phyloP scores from a whole-genome alignment of 495 filamentous ascomycete species.

The Talaromyces borbonicus region DNA sequence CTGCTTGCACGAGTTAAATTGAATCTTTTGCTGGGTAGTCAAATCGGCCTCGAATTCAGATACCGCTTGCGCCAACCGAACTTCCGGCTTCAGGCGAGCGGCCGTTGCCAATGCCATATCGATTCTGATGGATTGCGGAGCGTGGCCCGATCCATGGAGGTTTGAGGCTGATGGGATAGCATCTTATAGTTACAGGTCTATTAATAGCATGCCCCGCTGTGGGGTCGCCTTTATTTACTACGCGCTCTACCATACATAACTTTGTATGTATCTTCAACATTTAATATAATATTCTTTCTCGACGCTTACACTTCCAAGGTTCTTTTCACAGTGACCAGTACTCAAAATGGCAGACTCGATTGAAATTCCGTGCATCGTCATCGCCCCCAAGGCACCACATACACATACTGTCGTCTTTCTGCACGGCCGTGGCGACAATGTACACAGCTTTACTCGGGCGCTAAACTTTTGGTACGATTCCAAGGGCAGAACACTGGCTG shows the following conservation, averaged over 20 bases:
- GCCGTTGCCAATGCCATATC: not conserved
- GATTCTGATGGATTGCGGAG: no score
- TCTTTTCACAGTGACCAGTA: no score
- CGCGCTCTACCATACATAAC: no score
- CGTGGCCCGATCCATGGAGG: no score
- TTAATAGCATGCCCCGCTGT: no score
- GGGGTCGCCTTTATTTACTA: no score
- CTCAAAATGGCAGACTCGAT: not conserved
- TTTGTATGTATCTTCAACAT: no score
- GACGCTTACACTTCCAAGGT: no score
- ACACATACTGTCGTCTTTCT: slow-evolving; percentile 2
- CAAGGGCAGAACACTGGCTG: not conserved
- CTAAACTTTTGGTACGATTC: not conserved
- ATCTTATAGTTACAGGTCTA: no score
- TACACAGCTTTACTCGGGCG: not conserved
- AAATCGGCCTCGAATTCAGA: slow-evolving; percentile 31
- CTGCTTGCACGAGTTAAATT: slow-evolving; percentile 12
- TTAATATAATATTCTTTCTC: no score
- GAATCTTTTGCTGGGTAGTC: slow-evolving; percentile 24
- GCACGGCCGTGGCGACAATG: slow-evolving; percentile 3
- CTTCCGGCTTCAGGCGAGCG: slow-evolving; percentile 23
- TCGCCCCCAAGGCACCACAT: not conserved
- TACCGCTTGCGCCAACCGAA: slow-evolving; percentile 29
- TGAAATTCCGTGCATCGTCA: not conserved
- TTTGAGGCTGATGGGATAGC: no score